Conservation (phyloP, 129 eudicot species). For the Dittrichia graveolens region DNA sequence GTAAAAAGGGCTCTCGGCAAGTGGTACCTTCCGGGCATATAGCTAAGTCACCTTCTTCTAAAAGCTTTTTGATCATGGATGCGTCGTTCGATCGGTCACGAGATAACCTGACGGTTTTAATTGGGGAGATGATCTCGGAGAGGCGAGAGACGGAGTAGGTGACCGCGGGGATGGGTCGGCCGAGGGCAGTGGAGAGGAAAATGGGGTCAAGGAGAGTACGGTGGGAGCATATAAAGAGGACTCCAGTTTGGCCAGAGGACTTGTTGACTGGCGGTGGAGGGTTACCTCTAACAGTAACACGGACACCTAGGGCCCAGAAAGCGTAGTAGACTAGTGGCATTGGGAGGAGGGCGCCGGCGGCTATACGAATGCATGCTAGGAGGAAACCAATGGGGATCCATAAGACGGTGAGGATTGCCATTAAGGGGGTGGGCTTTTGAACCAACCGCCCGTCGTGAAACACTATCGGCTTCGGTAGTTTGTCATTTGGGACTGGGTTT, state of each 20-base stretch:
- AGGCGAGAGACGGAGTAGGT: slow-evolving; percentile 67
- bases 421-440: slow-evolving; percentile 56
- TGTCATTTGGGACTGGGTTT: slow-evolving; percentile 50
- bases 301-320: slow-evolving; percentile 74
- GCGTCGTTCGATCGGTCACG: slow-evolving; percentile 62
- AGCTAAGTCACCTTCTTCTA: slow-evolving; percentile 65
- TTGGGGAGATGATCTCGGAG: slow-evolving; percentile 74
- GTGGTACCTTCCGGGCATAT: slow-evolving; percentile 81
- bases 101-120: slow-evolving; percentile 54
- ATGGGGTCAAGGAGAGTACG: slow-evolving; percentile 74
- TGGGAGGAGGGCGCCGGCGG: slow-evolving; percentile 65
- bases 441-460: slow-evolving; percentile 83
- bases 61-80: slow-evolving; percentile 57
- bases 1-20: slow-evolving; percentile 66
- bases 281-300: slow-evolving; percentile 55
- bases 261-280: slow-evolving; percentile 59
- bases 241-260: slow-evolving; percentile 58
- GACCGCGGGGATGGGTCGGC: slow-evolving; percentile 67
- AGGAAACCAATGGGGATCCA: slow-evolving; percentile 64
- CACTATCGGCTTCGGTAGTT: slow-evolving; percentile 59
- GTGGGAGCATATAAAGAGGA: slow-evolving; percentile 76
- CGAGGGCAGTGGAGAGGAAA: slow-evolving; percentile 73
- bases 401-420: slow-evolving; percentile 52
- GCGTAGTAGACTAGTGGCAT: slow-evolving; percentile 71
- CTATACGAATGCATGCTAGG: slow-evolving; percentile 58